Evolutionary conservation across 768 basidiomycete genomes (phyloP).

Genomic region (Kwoniella dendrophila): DNA sequence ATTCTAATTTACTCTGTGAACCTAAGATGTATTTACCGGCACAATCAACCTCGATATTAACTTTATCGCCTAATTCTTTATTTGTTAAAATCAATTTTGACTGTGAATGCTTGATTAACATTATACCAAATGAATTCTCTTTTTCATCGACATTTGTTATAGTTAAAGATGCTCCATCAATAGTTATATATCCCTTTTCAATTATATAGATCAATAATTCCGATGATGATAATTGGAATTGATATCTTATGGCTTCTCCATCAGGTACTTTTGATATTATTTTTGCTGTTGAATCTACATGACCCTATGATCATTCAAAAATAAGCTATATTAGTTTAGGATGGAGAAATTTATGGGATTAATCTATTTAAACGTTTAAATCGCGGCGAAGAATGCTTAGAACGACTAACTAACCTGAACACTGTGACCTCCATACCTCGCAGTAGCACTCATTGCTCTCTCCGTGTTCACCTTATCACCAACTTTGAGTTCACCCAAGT

Average conservation of each 20-base stretch:
- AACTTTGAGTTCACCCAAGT: constrained; percentile 76
- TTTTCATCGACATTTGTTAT: constrained; percentile 67
- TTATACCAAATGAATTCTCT: constrained; percentile 71
- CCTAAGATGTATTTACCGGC: constrained; percentile 55
- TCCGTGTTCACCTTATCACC: constrained; percentile 88
- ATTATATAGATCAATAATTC: constrained; percentile 77
- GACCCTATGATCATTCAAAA: constrained; percentile 64
- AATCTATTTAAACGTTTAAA: constrained; percentile 1
- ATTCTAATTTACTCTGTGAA: constrained; percentile 35
- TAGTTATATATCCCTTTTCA: constrained; percentile 88
- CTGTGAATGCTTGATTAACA: constrained; percentile 95
- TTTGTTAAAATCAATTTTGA: constrained; percentile 75
- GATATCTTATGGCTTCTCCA: constrained; percentile 83
- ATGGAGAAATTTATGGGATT: too few relatives aligned
- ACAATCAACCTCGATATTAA: constrained; percentile 78
- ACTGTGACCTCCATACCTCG: constrained; percentile 93
- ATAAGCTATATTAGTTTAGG: not conserved
- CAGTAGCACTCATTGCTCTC: constrained; percentile 89
- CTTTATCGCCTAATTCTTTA: constrained; percentile 75
- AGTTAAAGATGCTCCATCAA: constrained; percentile 93
- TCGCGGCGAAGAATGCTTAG: not conserved
- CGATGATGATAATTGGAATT: constrained; percentile 72
- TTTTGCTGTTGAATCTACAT: constrained; percentile 86
- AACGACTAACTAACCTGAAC: constrained; percentile 70
- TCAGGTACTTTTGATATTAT: constrained; percentile 69